Conservation (phyloP, 306 rosid species). For the Glycyrrhiza uralensis region DNA sequence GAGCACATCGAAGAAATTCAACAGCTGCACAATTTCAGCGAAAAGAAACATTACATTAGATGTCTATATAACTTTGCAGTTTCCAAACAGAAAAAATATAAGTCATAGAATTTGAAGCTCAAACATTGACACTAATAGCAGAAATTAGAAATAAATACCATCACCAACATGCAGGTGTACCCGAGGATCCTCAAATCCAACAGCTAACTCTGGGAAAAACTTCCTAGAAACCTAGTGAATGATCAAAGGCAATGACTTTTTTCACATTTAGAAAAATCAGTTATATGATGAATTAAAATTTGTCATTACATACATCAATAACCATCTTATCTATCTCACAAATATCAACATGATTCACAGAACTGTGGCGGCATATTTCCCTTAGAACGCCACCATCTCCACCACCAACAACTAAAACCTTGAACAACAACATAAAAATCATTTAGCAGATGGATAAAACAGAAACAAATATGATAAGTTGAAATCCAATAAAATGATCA, state of each 20-base stretch:
- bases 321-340: slow-evolving; percentile 99
- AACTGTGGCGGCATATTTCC: slow-evolving; percentile 83
- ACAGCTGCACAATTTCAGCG: slow-evolving; percentile 57
- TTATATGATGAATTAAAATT: not conserved
- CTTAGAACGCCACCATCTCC: slow-evolving; percentile 98
- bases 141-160: slow-evolving; percentile 46
- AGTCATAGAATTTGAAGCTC: not conserved
- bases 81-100: not conserved
- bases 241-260: slow-evolving; percentile 21
- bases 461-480: not conserved
- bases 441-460: not conserved
- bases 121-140: slow-evolving; percentile 7
- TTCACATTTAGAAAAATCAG: slow-evolving; percentile 1
- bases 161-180: slow-evolving; percentile 90
- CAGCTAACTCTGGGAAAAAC: slow-evolving; percentile 77
- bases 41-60: not conserved
- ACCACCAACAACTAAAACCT: slow-evolving; percentile 99
- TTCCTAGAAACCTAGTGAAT: slow-evolving; percentile 66
- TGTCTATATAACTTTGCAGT: not conserved
- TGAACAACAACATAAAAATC: not conserved
- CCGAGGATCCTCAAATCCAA: slow-evolving; percentile 94
- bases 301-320: slow-evolving; percentile 68
- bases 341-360: slow-evolving; percentile 85
- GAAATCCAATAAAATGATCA: not conserved
- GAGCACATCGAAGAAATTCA: slow-evolving; percentile 61